Percentiles rank a stretch among this genome's conserved stretches.
phyloP scores from a whole-genome alignment of 345 rosid genomes.

The Tarenaya hassleriana region DNA sequence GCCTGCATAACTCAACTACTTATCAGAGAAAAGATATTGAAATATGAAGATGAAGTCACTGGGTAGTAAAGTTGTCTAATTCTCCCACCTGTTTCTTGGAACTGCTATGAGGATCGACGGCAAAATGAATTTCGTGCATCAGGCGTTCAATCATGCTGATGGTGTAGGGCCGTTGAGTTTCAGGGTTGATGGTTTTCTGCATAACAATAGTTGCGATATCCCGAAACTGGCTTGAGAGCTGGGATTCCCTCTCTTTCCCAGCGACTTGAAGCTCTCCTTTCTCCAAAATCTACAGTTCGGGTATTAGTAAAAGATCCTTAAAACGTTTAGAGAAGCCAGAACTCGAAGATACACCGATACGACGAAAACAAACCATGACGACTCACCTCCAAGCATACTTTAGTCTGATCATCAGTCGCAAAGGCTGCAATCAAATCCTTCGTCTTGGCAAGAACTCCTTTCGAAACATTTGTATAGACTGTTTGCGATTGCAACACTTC shows the following conservation, averaged over 20 bases:
- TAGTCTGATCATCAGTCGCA: constrained; percentile 73
- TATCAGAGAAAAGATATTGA: background rate
- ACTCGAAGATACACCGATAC: background rate
- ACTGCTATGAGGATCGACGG: constrained; percentile 77
- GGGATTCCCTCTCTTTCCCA: constrained; percentile 92
- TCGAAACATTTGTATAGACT: constrained; percentile 81
- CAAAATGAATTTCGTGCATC: constrained; percentile 93
- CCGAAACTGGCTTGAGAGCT: constrained; percentile 84
- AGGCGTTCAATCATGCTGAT: constrained; percentile 89
- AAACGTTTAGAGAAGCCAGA: background rate
- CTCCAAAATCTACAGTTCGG: constrained; percentile 55
- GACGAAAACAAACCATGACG: constrained; percentile 3
- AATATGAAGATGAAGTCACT: constrained; percentile 4
- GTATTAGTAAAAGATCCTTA: background rate
- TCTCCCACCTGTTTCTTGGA: constrained; percentile 84
- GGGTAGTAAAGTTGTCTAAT: background rate
- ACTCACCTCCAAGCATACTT: constrained; percentile 71
- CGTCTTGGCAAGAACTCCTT: constrained; percentile 90
- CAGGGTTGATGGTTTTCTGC: constrained; percentile 93
- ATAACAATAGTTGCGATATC: constrained; percentile 91
- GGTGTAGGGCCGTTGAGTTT: constrained; percentile 87
- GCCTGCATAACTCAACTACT: constrained; percentile 42
- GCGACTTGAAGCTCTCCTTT: constrained; percentile 99
- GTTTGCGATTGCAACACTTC: constrained; percentile 96
- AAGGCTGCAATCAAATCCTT: constrained; percentile 60